These are phyloP conservation scores for Leccinum olivaceopallidum DNA, from an alignment of 768 basidiomycete genomes.

Conservation along the genomic window DNA sequence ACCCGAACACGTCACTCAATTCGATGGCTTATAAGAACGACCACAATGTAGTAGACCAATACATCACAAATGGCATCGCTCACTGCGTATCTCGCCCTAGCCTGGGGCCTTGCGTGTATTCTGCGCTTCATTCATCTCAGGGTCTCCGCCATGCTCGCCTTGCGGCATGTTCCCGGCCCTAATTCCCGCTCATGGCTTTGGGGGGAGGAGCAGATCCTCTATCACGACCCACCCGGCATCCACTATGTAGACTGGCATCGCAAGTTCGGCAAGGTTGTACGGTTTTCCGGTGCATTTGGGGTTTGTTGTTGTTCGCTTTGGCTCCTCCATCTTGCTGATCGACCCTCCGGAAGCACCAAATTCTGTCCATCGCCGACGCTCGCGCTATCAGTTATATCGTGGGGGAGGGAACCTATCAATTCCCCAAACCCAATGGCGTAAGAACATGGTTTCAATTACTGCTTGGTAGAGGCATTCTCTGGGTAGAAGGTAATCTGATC, in stretches of 20 bases:
- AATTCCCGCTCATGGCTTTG: conserved; percentile 49
- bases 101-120: conserved; percentile 31
- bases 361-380: conserved; percentile 57
- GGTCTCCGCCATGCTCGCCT: conserved; percentile 32
- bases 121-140: conserved; percentile 36
- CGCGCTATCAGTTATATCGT: conserved; percentile 55
- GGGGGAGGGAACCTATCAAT: conserved; percentile 53
- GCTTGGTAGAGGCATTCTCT: conserved; percentile 63
- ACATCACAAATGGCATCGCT: conserved; percentile 12
- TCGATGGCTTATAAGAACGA: conserved; percentile 7
- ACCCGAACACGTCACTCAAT: conserved; percentile 20
- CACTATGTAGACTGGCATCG: conserved; percentile 54
- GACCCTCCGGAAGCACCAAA: conserved; percentile 44
- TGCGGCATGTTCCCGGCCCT: conserved; percentile 56
- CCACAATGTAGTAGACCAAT: not conserved
- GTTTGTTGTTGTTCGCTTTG: conserved; percentile 32
- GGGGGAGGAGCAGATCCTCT: conserved; percentile 63
- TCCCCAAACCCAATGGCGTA: conserved; percentile 64
- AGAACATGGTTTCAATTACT: conserved; percentile 63
- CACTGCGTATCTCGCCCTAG: conserved; percentile 9
- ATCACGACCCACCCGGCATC: conserved; percentile 49
- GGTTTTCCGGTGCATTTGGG: conserved; percentile 57
- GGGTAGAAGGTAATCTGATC: conserved; percentile 54
- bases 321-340: conserved; percentile 12
- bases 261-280: conserved; percentile 53